phyloP scores from a whole-genome alignment of 73 alveolate genomes.

The Breviolum minutum region DNA sequence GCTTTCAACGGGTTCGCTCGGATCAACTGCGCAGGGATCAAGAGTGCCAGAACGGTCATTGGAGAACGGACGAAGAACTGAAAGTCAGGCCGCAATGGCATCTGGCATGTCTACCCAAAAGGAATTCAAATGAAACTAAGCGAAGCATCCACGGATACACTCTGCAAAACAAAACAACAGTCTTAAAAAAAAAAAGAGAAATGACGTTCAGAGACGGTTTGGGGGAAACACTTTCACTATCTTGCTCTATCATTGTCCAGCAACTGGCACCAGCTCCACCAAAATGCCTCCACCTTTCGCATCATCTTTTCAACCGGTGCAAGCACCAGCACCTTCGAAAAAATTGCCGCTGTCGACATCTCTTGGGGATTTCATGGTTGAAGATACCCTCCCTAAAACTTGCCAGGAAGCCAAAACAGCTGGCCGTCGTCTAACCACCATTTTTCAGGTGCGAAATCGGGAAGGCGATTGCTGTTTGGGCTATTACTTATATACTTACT shows the following conservation, averaged over 20 bases:
- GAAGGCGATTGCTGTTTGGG: no score
- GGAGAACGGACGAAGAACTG: not conserved
- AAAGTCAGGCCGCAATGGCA: not conserved
- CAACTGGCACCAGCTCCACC: not conserved
- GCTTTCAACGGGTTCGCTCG: slow-evolving; percentile 81
- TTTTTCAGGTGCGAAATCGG: no score
- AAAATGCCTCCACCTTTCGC: slow-evolving; percentile 65
- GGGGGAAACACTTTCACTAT: not conserved
- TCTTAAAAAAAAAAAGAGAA: not conserved
- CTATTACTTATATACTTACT: no score
- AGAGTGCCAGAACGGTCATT: not conserved
- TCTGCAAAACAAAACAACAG: not conserved
- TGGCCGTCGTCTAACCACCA: no score
- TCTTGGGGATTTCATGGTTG: not conserved
- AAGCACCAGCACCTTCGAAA: slow-evolving; percentile 33
- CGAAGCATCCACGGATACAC: no score
- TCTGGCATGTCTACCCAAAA: no score
- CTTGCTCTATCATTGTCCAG: not conserved
- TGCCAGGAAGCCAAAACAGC: no score
- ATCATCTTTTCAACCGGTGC: slow-evolving; percentile 93
- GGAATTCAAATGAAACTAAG: no score
- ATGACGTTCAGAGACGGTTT: not conserved
- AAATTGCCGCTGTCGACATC: not conserved
- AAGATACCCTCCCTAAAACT: not conserved
- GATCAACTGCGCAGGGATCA: slow-evolving; percentile 33